Evolutionary conservation across 495 filamentous ascomycete species (phyloP), one percentile per base, ranked within the genome.

Genomic region (Trichoderma erinaceum): DNA sequence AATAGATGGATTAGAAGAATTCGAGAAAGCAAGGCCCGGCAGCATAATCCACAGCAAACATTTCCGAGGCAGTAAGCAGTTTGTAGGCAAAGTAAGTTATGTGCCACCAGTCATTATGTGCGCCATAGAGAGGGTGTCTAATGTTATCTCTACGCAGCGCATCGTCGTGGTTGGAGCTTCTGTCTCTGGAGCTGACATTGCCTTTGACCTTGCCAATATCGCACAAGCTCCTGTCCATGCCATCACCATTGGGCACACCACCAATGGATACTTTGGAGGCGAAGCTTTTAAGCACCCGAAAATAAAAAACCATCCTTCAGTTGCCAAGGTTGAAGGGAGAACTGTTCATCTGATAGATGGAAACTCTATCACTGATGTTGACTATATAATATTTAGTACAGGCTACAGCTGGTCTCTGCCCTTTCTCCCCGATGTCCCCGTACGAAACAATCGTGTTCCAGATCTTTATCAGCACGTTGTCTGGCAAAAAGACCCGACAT

Each of bases 181-280:
- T 5, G 87, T 89, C 16, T 92, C 90, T 1, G 91, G 87, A 29
- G 75, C 88, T 43, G 91, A 94, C 73, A 91, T 93, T 68, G 87
- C 86, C 27, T 79, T 82, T n/a, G 90, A 94, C 69, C 89, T 94
- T 63, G 69, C 71, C 1, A 21, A 70, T 7, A 74, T 74, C 8
- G 75, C 72, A 13, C 50, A 72, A n/a, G 70, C 66, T 0, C 75
- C 76, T 1, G 72, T 80, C 8, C 73, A 80, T 41, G 67, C 72
- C 41, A 71, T 75, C 68, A 73, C 71, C 15, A 70, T 75, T 27
- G 75, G 76, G 3, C 67, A 71, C 78, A 77, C 76, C 13, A 79
- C 80, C 67, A 84, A 86, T 74, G 68, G 72, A 21, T 85, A 82
- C 71, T 85, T 85, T 41, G 83, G 83, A 25, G 80, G 79, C 52